phyloP scores from a whole-genome alignment of 768 basidiomycete species.

The Tremella mesenterica region DNA sequence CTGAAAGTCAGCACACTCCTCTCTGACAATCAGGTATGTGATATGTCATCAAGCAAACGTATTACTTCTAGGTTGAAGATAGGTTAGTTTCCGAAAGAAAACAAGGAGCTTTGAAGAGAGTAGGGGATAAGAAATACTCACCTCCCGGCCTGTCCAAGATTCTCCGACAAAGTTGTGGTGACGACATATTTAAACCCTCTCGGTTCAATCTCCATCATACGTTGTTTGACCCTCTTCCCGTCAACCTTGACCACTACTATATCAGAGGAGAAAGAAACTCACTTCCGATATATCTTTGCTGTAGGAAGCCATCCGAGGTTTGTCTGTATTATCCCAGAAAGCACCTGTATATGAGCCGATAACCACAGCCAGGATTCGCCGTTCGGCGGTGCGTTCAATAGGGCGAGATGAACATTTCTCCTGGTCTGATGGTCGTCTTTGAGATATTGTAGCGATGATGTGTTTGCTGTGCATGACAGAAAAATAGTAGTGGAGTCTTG shows the following conservation, averaged over 20 bases:
- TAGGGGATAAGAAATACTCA: slow-evolving; percentile 9
- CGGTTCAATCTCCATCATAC: slow-evolving; percentile 36
- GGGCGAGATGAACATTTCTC: no score
- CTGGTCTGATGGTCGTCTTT: background rate
- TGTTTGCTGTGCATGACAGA: background rate
- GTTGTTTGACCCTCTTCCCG: slow-evolving; percentile 25
- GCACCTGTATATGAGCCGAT: no score
- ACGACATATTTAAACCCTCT: slow-evolving; percentile 39
- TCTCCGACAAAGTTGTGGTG: slow-evolving; percentile 32
- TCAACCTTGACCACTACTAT: background rate
- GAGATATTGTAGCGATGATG: background rate
- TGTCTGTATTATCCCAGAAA: slow-evolving; percentile 25
- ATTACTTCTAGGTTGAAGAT: no score
- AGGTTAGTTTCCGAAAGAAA: background rate
- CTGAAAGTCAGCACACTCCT: slow-evolving; percentile 6
- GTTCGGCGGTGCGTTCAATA: no score
- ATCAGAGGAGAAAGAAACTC: background rate
- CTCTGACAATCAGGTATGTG: background rate
- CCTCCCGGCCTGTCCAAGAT: slow-evolving; percentile 37
- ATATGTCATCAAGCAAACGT: no score
- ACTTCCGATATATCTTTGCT: slow-evolving; percentile 37
- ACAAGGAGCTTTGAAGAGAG: background rate
- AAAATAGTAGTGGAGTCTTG: background rate
- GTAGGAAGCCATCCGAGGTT: slow-evolving; percentile 15
- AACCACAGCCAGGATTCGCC: background rate